Evolutionary conservation across 345 rosid species (phyloP), one percentile per base, ranked within the genome.

Genomic region (Carallia brachiata): DNA sequence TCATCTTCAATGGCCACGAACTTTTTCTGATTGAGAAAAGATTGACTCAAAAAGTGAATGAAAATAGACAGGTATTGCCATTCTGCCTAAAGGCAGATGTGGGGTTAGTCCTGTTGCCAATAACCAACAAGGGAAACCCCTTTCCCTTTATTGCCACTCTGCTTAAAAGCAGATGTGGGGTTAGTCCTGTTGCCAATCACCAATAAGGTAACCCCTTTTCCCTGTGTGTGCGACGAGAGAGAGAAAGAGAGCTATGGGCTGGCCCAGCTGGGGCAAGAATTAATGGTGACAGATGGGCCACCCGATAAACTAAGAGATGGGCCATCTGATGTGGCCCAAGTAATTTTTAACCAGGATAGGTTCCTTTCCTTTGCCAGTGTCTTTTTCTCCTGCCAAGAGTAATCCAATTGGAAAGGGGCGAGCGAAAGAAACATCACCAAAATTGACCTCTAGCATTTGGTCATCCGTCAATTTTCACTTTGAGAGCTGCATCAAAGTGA

Each of bases 261-360:
- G 59, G 59, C 19, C 31, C 59, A 19, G 23, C 30, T 55, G 5
- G 30, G 28, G 18, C 13, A 64, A 37, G 23, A 56, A 44, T 57
- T 23, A 61, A 52, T 62, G 16, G 34, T 32, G 4, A 1, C 34
- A 39, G 59, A 55, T 55, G 59, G 60, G 60, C 6, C 34, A 56
- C 28, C 13, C 3, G 60, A 13, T 10, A 3, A 13, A 10, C 8
- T 57, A 12, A 63, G 36, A 58, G 32, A 55, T 47, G 75, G 76
- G 48, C 73, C 73, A 61, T 39, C 50, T 15, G 16, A 61, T 2
- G 66, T 50, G 73, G 70, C 66, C 40, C 66, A 48, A 32, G n/a
- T 65, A 4, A 23, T 34, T 4, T 31, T 63, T 60, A 23, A 15
- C 39, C 40, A 15, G 36, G 17, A 40, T 12, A 34, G 37, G 60